A percentile compares a stretch with the other conserved stretches of the same genome.
phyloP scores from a whole-genome alignment of 208 protist genomes.

The Leishmania lainsoni region DNA sequence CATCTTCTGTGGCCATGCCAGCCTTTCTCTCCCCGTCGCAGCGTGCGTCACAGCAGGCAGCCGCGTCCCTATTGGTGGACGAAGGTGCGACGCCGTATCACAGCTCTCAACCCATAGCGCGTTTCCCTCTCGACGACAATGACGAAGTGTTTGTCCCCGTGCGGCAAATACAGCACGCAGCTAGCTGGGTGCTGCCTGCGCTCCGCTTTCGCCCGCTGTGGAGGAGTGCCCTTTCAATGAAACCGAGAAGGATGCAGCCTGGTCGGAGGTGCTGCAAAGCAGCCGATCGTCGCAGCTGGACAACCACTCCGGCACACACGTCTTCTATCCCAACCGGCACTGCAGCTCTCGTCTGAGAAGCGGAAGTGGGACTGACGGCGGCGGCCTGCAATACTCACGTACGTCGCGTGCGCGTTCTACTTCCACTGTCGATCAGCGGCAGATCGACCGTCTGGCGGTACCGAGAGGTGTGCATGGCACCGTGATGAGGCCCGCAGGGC shows the following conservation, averaged over 20 bases:
- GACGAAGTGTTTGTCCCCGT: neutral
- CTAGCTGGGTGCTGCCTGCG: neutral
- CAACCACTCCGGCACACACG: neutral
- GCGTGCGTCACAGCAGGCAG: slow-evolving; percentile 17
- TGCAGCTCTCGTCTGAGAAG: slow-evolving; percentile 1
- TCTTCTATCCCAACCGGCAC: neutral
- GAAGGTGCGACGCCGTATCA: slow-evolving; percentile 17
- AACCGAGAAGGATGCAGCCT: neutral
- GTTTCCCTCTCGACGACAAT: slow-evolving; percentile 12
- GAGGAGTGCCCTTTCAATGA: neutral
- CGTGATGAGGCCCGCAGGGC: slow-evolving; percentile 16
- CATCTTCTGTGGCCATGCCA: slow-evolving; percentile 6
- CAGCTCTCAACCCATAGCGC: slow-evolving; percentile 12
- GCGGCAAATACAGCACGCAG: neutral
- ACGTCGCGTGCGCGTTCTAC: neutral
- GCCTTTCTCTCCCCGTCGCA: slow-evolving; percentile 20
- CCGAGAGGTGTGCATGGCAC: slow-evolving; percentile 22
- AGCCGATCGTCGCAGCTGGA: neutral
- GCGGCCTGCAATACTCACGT: neutral
- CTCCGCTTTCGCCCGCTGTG: slow-evolving; percentile 3
- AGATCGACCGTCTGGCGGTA: slow-evolving; percentile 32
- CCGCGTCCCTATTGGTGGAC: slow-evolving; percentile 14
- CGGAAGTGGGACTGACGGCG: neutral
- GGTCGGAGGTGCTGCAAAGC: slow-evolving; percentile 6
- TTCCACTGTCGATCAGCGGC: slow-evolving; percentile 11